Percentiles rank a stretch among this genome's conserved stretches.
Conservation (phyloP, 306 rosid genomes). For the Benincasa hispida region DNA sequence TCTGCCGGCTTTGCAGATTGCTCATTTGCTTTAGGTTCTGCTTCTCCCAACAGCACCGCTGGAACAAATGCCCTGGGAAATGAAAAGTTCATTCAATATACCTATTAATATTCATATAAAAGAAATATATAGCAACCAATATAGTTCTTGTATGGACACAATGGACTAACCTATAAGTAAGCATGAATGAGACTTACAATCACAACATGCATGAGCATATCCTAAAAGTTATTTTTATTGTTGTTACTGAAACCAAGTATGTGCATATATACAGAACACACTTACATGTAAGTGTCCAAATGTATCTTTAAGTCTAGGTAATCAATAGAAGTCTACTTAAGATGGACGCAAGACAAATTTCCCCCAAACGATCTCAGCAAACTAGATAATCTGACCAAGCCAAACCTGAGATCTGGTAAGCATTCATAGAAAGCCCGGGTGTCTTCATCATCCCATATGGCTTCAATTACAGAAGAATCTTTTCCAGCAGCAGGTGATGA, state of each 20-base stretch:
- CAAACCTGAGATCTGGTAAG: constrained; percentile 97
- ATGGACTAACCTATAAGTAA: neutral
- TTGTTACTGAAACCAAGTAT: neutral
- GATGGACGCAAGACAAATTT: constrained; percentile 1
- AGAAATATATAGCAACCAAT: neutral
- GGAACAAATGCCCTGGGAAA: constrained; percentile 90
- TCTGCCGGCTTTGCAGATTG: constrained; percentile 68
- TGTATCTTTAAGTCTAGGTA: constrained; percentile 2
- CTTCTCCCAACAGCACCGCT: constrained; percentile 92
- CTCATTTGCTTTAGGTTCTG: constrained; percentile 65
- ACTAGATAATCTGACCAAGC: constrained; percentile 10
- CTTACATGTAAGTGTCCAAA: neutral
- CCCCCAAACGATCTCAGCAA: neutral
- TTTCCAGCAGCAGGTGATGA: constrained; percentile 69
- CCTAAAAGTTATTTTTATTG: neutral
- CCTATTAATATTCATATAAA: neutral
- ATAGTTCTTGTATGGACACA: neutral
- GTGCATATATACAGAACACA: neutral
- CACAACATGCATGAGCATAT: neutral
- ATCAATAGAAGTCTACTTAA: neutral
- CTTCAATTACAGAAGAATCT: constrained; percentile 71
- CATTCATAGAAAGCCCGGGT: constrained; percentile 87
- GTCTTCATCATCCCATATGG: constrained; percentile 98
- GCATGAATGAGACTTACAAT: neutral
- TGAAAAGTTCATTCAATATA: constrained; percentile 11